Evolutionary conservation across 768 basidiomycete genomes (phyloP), one percentile per base, ranked within the genome.

Genomic region (Aureoboletus auriporus): DNA sequence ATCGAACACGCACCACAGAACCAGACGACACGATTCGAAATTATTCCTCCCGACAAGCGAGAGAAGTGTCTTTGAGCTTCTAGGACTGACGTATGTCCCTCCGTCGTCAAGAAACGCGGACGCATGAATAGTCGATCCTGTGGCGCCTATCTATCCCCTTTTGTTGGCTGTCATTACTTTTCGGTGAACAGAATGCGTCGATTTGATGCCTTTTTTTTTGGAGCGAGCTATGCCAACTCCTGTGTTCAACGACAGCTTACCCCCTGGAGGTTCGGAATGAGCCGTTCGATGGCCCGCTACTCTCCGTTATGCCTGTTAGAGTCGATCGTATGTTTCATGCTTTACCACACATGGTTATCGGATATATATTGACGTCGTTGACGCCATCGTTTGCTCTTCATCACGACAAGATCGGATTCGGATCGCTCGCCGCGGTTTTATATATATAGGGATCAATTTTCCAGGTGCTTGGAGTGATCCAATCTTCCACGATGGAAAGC

Each of bases 81-180:
- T 90, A 12, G 86, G 83, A 1, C 64, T 91, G 43, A 72, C 80
- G 38, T 91, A 81, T 75, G 69, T 92, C 26, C 79, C 83, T 48
- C 89, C 90, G 3, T 75, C 70, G 1, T 62, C 83, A 68, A 75
- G 90, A 44, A 92, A 90, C 59, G 86, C 88, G 0, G 82, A 44
- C 12, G 42, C 26, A 26, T 49, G 37, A 48, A 30, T n/a, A 20
- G 30, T 0, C 3, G 20, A 33, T 27, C 28, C 47, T 49, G 49
- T 62, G 58, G 49, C 47, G 49, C 27, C n/a, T 42, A 29, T 20
- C 16, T 13, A 27, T 12, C 27, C 12, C 17, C 23, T 26, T 23
- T 26, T 31, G 26, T 42, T 10, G 17, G 17, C 11, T 40, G 16
- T 28, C 28, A 29, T 27, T 34, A 29, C 14, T 40, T 27, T 4